A percentile compares a stretch with the other conserved stretches of the same genome.
These are phyloP conservation scores for Solanum tarapatanum DNA, from an alignment of 257 asterid species.

Conservation along the genomic window DNA sequence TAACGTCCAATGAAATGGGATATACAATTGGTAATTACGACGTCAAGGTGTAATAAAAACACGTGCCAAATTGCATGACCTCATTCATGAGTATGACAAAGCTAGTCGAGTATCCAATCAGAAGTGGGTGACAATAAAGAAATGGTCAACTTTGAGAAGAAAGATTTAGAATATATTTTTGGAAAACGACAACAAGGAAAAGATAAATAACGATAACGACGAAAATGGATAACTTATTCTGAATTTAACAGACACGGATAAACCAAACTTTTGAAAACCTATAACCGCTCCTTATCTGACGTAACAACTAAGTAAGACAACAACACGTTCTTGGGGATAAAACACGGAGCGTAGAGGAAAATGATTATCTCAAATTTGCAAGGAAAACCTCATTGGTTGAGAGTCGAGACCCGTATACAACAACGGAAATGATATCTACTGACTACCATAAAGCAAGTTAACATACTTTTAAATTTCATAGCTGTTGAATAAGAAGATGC, in stretches of 20 bases:
- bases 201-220: not conserved
- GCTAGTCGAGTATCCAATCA: not conserved
- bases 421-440: not conserved
- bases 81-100: not conserved
- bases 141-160: not conserved
- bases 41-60: not conserved
- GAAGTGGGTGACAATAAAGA: not conserved
- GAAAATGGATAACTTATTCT: not conserved
- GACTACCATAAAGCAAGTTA: not conserved
- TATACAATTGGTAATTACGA: not conserved
- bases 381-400: not conserved
- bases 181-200: not conserved
- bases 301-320: not conserved
- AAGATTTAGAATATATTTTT: not conserved
- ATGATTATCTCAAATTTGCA: not conserved
- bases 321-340: not conserved
- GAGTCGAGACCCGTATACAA: not conserved
- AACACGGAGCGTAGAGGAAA: not conserved
- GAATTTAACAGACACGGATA: not conserved
- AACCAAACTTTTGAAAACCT: not conserved
- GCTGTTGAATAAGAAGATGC: not conserved
- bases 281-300: not conserved
- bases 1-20: not conserved
- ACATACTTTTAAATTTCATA: not conserved
- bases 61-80: not conserved